A percentile compares a stretch with the other conserved stretches of the same genome.
These are phyloP conservation scores for Ampelomyces quisqualis DNA, from an alignment of 2,329 filamentous ascomycete species.

Conservation along the genomic window DNA sequence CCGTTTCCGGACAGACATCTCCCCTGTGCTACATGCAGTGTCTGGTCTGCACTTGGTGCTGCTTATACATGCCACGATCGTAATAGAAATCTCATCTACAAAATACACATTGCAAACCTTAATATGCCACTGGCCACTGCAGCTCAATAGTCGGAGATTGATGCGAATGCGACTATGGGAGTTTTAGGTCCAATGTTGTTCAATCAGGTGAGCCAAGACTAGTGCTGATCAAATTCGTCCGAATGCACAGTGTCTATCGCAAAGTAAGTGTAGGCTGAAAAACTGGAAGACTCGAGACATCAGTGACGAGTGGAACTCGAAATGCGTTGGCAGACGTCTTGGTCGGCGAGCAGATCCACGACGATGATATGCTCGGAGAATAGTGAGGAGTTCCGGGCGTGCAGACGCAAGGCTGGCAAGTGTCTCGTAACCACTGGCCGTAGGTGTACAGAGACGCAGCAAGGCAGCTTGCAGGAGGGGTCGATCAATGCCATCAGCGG, in stretches of 20 bases:
- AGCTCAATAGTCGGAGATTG: too few species aligned
- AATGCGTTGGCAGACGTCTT: conserved; percentile 12
- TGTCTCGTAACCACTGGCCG: neutral
- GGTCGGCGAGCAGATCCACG: conserved; percentile 13
- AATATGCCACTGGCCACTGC: too few species aligned
- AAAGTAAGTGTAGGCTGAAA: conserved; percentile 1
- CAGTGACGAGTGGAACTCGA: conserved; percentile 2
- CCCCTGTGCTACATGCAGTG: neutral
- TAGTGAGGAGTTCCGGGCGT: conserved; percentile 27
- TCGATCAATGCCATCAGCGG: conserved; percentile 10
- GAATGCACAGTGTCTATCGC: neutral
- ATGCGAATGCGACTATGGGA: too few species aligned
- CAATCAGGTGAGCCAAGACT: conserved; percentile 3
- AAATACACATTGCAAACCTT: neutral
- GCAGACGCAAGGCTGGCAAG: conserved; percentile 10
- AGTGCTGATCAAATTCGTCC: too few species aligned
- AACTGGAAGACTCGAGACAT: conserved; percentile 3
- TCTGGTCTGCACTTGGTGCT: conserved; percentile 2
- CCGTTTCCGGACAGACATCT: conserved; percentile 5
- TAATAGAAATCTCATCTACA: neutral
- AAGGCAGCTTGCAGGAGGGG: conserved; percentile 10
- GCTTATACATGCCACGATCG: neutral
- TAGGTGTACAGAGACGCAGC: too few species aligned
- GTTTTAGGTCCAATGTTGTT: conserved; percentile 1
- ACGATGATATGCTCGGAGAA: conserved; percentile 19